Percentiles rank a stretch among this genome's conserved stretches.
Evolutionary conservation across 164 flowering plant species (phyloP).

Genomic region (Chloranthus sessilifolius): DNA sequence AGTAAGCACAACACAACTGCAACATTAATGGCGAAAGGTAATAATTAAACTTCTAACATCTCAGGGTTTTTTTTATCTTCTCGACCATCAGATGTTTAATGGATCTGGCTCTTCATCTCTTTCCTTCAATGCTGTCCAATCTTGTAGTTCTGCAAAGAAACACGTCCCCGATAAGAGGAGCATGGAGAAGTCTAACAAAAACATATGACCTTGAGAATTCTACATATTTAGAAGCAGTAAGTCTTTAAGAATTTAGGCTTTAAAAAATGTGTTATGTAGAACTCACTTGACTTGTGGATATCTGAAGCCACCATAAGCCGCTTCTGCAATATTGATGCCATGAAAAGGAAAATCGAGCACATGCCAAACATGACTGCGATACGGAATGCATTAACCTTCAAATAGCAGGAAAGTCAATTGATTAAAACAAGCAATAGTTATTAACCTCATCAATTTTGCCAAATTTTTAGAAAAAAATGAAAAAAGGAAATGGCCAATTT

Average conservation of each 20-base stretch:
- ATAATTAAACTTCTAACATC: background rate
- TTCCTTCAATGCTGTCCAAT: conserved; percentile 48
- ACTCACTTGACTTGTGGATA: conserved; percentile 67
- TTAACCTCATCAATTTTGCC: too few relatives aligned
- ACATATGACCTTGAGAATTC: too few relatives aligned
- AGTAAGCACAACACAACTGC: too few relatives aligned
- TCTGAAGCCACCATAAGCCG: conserved; percentile 71
- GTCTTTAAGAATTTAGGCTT: too few relatives aligned
- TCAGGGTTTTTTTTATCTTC: background rate
- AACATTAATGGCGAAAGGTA: too few relatives aligned
- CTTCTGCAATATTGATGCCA: conserved; percentile 83
- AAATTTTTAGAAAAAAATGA: too few relatives aligned
- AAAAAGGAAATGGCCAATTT: too few relatives aligned
- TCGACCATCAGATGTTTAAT: conserved; percentile 21
- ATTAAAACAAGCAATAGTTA: too few relatives aligned
- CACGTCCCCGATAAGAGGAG: too few relatives aligned
- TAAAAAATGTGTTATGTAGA: background rate
- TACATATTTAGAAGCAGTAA: too few relatives aligned
- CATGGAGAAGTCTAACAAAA: too few relatives aligned
- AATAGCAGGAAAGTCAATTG: too few relatives aligned
- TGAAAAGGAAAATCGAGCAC: conserved; percentile 93
- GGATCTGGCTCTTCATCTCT: conserved; percentile 56
- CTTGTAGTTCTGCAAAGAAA: conserved; percentile 44
- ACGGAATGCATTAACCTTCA: conserved; percentile 92
- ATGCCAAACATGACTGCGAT: conserved; percentile 95